Conservation (phyloP, 306 rosid species). For the Arachis stenosperma region DNA sequence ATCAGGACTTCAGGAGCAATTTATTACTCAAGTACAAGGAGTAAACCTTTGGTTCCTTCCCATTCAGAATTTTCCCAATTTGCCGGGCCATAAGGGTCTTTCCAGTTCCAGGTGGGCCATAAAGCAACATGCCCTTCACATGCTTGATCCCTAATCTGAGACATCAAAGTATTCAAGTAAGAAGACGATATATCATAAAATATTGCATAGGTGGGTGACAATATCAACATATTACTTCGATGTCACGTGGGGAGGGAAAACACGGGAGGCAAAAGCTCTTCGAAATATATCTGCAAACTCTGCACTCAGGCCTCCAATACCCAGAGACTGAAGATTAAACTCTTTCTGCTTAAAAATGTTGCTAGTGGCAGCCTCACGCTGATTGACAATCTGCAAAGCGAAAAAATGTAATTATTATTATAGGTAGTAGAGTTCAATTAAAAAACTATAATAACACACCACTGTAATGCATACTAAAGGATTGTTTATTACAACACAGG, state of each 20-base stretch:
- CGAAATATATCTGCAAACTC: conserved; percentile 98
- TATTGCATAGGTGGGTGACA: conserved; percentile 20
- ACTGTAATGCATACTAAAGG: conserved; percentile 24
- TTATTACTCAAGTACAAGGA: conserved; percentile 31
- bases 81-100: conserved; percentile 99
- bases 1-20: conserved; percentile 26
- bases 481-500: conserved; percentile 36
- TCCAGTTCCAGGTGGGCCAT: conserved; percentile 99
- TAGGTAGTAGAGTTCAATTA: background rate
- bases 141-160: conserved; percentile 95
- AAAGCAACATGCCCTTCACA: conserved; percentile 96
- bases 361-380: conserved; percentile 92
- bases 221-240: conserved; percentile 67
- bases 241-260: conserved; percentile 94
- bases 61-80: conserved; percentile 95
- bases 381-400: conserved; percentile 75
- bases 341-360: conserved; percentile 89
- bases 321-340: conserved; percentile 89
- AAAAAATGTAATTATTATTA: conserved; percentile 29
- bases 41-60: conserved; percentile 95
- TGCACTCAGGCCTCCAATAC: conserved; percentile 91
- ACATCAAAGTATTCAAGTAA: conserved; percentile 49
- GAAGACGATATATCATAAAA: conserved; percentile 35
- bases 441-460: conserved; percentile 3
- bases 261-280: conserved; percentile 99